Conservation (phyloP, 2,329 filamentous ascomycete species). For the Nectriaceae sp. region DNA sequence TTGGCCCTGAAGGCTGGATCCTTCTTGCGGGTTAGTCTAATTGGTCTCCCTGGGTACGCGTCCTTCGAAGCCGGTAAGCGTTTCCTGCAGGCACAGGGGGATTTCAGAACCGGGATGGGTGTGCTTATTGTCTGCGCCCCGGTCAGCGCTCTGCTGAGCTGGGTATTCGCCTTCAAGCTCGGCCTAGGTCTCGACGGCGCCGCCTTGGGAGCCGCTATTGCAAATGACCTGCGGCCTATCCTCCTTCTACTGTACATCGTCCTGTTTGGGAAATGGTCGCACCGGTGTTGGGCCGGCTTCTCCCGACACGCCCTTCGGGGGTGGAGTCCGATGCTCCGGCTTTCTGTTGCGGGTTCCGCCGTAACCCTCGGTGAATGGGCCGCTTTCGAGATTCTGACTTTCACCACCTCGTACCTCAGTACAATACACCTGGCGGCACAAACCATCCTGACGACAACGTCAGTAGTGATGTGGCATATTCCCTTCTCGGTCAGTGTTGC, state of each 20-base stretch:
- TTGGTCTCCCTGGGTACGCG: conserved; percentile 54
- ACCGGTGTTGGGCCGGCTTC: conserved; percentile 41
- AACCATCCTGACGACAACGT: conserved; percentile 42
- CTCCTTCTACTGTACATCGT: conserved; percentile 49
- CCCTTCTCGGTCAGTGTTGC: conserved; percentile 45
- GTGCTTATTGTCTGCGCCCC: conserved; percentile 50
- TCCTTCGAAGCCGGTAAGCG: conserved; percentile 56
- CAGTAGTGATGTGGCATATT: conserved; percentile 44
- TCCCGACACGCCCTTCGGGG: conserved; percentile 36
- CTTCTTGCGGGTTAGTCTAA: conserved; percentile 49
- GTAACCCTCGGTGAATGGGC: conserved; percentile 46
- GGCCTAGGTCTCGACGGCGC: conserved; percentile 52
- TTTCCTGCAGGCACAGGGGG: conserved; percentile 56
- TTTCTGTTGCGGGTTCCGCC: conserved; percentile 41
- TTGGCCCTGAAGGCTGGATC: conserved; percentile 50
- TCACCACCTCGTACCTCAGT: conserved; percentile 47
- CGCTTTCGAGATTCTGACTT: conserved; percentile 45
- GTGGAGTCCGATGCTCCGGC: conserved; percentile 42
- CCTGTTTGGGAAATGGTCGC: conserved; percentile 37
- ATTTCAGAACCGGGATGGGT: conserved; percentile 51
- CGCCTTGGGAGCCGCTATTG: conserved; percentile 49
- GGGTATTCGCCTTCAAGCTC: conserved; percentile 45
- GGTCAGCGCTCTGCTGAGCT: conserved; percentile 50
- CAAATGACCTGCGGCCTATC: conserved; percentile 49
- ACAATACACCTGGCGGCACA: conserved; percentile 45